Base-by-base conservation (phyloP, 805 yeast genomes). In the Candida vaughaniae region DNA sequence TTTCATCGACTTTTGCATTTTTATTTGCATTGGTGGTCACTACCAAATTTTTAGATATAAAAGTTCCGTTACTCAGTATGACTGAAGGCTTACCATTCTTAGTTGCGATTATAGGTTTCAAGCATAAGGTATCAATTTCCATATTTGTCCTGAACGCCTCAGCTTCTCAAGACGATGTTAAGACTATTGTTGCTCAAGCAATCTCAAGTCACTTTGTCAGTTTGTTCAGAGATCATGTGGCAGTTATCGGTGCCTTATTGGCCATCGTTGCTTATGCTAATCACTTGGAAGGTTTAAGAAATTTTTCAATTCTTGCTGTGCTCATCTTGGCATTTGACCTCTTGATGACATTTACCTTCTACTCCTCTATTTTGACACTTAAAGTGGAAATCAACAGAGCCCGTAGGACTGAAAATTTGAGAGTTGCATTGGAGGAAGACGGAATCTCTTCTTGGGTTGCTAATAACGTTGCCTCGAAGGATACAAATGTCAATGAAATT, bases 61-160 rank as follows among this genome's bases (percentile, higher is more conserved):
- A 74, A 34, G 81, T 91, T 22, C 80, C 95, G 6, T 68, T 87
- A 38, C 66, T 85, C 38, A 78, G 86, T 38, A 69, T 91, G 47
- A 77, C 89, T 39, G 97, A 91, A 64, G 97, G 97, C 22, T 64
- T 91, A 31, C 99, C 99, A 16, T 91, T 91, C 61, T 74, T 91
- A 53, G 95, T 91, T 16, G 88, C 95, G 15, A 82, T 88, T 4
- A 78, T 91, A 54, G 99, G 98, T 2, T 91, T 91, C 63, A 89
- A 87, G 56, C 85, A 86, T 58, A 88, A 90, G 53, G 76, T 87
- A 14, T 69, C 78, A 9, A 72, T 89, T 45, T 83, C 96, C 1
- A 64, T 74, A 15, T 74, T 77, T 31, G 80, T 82, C 16, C 53
- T 77, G 49, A 59, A 63, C 26, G 66, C 73, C 18, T 56, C 71